phyloP scores from a whole-genome alignment of 169 alveolate genomes.

The Amoebophrya sp. region DNA sequence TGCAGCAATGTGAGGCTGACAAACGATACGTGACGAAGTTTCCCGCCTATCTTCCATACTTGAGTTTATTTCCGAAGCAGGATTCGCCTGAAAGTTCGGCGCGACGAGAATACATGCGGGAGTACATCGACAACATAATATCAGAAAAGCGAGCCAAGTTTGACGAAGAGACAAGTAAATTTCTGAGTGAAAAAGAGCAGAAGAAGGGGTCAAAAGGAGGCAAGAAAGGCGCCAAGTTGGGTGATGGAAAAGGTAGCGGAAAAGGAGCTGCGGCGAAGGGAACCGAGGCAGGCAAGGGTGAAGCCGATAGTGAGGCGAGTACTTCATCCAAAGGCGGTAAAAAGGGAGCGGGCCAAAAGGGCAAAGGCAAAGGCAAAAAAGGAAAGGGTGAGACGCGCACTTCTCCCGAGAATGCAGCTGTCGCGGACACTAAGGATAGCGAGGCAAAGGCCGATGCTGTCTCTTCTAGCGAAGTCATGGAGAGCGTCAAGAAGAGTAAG shows the following conservation, averaged over 20 bases:
- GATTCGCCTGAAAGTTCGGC: background rate
- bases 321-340: background rate
- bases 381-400: background rate
- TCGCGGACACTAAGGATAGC: too few species aligned
- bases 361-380: background rate
- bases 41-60: background rate
- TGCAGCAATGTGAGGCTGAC: background rate
- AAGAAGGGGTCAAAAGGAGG: background rate
- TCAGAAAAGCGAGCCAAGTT: background rate
- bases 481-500: too few species aligned
- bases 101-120: background rate
- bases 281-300: background rate
- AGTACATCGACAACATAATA: background rate
- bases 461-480: too few species aligned
- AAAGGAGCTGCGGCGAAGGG: background rate
- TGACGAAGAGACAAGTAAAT: background rate
- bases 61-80: background rate
- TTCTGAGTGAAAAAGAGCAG: background rate
- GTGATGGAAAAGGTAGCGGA: background rate
- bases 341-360: background rate
- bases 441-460: too few species aligned
- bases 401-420: too few species aligned
- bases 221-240: background rate
- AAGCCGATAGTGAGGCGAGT: too few species aligned
- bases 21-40: background rate